Conservation (phyloP, 805 yeast species). For the Diddensiella santjacobensis region DNA sequence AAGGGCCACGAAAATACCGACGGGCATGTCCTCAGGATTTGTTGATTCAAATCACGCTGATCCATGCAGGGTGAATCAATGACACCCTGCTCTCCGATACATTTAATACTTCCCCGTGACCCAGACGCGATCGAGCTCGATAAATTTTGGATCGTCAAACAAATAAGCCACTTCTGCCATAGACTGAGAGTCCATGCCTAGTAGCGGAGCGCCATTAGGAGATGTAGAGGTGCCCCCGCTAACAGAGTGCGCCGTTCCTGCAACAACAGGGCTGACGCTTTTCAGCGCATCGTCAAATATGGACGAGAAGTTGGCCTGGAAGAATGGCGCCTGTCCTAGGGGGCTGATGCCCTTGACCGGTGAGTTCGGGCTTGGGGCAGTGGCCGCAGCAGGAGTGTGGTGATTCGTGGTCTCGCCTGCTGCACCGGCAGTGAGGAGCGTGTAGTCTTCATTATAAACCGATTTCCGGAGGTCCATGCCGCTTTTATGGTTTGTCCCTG, state of each 20-base stretch:
- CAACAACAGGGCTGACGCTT: not conserved
- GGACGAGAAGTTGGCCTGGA: conserved; percentile 2
- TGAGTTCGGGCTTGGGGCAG: not conserved
- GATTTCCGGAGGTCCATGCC: conserved; percentile 4
- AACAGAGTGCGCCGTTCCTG: not conserved
- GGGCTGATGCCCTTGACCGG: conserved; percentile 1
- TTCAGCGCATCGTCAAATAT: not conserved
- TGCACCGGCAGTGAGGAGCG: not conserved
- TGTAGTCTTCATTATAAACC: conserved; percentile 6
- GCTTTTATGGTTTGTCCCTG: not conserved
- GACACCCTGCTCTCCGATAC: too few relatives aligned
- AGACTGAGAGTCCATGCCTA: not conserved
- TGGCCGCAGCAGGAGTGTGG: not conserved
- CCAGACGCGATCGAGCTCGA: conserved; percentile 11
- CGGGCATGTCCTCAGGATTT: too few relatives aligned
- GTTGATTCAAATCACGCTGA: too few relatives aligned
- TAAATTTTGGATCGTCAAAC: conserved; percentile 10
- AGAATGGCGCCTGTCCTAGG: conserved; percentile 2
- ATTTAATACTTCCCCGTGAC: not conserved
- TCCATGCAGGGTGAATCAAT: too few relatives aligned
- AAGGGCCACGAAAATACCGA: too few relatives aligned
- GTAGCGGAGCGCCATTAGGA: not conserved
- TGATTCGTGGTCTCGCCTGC: not conserved
- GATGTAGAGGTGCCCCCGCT: not conserved
- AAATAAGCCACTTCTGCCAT: conserved; percentile 6